Percentiles rank a stretch among this genome's conserved stretches.
Evolutionary conservation across 345 rosid genomes (phyloP).

Genomic region (Camelina sativa): DNA sequence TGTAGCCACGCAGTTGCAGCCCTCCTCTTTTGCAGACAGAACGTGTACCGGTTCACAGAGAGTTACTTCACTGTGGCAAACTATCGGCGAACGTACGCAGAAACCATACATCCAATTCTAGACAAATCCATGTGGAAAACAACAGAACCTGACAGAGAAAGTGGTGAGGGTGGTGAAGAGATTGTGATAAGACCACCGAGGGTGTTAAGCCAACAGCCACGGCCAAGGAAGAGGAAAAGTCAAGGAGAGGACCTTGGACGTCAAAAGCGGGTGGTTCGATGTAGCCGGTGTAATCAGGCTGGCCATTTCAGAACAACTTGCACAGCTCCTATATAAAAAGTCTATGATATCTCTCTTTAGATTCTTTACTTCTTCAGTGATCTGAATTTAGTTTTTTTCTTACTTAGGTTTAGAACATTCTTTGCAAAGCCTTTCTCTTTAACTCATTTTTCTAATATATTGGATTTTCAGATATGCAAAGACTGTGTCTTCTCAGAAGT

Average conservation of each 20-base stretch:
- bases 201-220: conserved; percentile 73
- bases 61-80: conserved; percentile 91
- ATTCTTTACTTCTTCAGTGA: conserved; percentile 12
- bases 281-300: conserved; percentile 94
- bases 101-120: conserved; percentile 93
- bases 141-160: conserved; percentile 57
- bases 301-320: conserved; percentile 99
- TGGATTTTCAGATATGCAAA: conserved; percentile 6
- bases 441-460: conserved; percentile 16
- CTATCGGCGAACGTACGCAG: conserved; percentile 83
- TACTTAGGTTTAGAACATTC: conserved; percentile 39
- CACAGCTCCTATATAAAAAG: conserved; percentile 78
- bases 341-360: conserved; percentile 14
- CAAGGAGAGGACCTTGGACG: conserved; percentile 90
- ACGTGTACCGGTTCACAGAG: conserved; percentile 81
- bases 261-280: conserved; percentile 85
- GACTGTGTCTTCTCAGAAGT: conserved; percentile 13
- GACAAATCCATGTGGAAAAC: conserved; percentile 84
- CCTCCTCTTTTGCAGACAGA: conserved; percentile 90
- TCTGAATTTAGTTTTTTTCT: neutral
- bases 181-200: conserved; percentile 73
- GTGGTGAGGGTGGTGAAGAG: conserved; percentile 48
- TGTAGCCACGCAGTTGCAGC: conserved; percentile 98
- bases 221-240: conserved; percentile 88
- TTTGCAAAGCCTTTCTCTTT: conserved; percentile 26